Conservation (phyloP, 129 eudicot species). For the Arctium lappa region DNA sequence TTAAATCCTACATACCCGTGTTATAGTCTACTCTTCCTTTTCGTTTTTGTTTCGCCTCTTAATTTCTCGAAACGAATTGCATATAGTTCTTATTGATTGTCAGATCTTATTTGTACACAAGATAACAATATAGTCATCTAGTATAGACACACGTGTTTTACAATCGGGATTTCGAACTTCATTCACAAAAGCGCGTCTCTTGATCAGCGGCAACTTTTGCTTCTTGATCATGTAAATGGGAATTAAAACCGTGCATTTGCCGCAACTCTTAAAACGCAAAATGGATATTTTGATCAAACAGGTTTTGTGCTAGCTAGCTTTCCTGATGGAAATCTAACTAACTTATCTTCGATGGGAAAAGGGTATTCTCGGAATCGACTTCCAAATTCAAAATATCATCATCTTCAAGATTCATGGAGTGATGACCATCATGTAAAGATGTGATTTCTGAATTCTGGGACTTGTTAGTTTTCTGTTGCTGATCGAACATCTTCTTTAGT, state of each 20-base stretch:
- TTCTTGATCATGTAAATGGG: not conserved
- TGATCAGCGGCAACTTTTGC: not conserved
- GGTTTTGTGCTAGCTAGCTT: not conserved
- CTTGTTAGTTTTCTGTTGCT: conserved; percentile 48
- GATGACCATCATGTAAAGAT: conserved; percentile 30
- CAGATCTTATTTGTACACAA: conserved; percentile 1
- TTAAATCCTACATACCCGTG: not conserved
- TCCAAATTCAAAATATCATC: conserved; percentile 33
- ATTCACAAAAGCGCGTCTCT: not conserved
- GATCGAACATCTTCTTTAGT: conserved; percentile 71
- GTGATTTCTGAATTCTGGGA: conserved; percentile 26
- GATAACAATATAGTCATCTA: not conserved
- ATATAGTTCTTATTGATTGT: not conserved
- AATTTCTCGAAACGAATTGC: not conserved
- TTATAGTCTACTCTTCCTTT: not conserved
- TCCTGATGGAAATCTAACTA: conserved; percentile 29
- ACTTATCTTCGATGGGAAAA: conserved; percentile 47
- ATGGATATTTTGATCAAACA: not conserved
- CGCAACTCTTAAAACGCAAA: not conserved
- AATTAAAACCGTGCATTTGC: not conserved
- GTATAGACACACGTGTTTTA: not conserved
- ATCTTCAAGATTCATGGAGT: conserved; percentile 26
- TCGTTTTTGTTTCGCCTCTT: not conserved
- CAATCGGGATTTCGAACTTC: not conserved
- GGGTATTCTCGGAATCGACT: conserved; percentile 33